Evolutionary conservation across 345 rosid genomes (phyloP).

Genomic region (Citrus trifoliata): DNA sequence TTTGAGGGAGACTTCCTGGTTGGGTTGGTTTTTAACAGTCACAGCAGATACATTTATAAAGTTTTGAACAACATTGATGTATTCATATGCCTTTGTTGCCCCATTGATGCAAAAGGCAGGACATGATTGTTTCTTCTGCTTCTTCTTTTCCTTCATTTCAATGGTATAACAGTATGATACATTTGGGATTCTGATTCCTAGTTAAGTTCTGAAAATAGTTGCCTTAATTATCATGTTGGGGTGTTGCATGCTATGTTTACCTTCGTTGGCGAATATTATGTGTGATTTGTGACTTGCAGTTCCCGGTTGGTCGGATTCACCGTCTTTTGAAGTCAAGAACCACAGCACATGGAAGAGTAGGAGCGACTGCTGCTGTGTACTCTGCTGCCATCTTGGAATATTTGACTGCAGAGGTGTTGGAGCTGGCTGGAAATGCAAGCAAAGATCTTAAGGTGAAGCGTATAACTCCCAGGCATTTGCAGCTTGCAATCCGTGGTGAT

Average conservation of each 20-base stretch:
- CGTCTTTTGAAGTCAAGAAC: constrained; percentile 60
- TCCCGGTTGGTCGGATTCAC: constrained; percentile 73
- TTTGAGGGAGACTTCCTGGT: neutral
- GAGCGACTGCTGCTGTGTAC: constrained; percentile 74
- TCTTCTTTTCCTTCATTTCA: neutral
- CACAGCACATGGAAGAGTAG: constrained; percentile 67
- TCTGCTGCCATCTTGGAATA: constrained; percentile 69
- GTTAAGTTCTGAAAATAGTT: neutral
- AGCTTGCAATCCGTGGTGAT: constrained; percentile 69
- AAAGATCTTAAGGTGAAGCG: constrained; percentile 75
- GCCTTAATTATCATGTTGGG: neutral
- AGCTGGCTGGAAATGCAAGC: constrained; percentile 72
- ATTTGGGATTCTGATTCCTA: neutral
- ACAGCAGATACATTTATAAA: too few relatives aligned
- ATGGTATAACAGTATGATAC: neutral
- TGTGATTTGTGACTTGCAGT: constrained; percentile 33
- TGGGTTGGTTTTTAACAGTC: neutral
- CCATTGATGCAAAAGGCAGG: neutral
- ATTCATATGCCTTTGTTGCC: neutral
- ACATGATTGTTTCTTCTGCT: neutral
- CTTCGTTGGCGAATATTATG: neutral
- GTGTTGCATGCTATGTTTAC: neutral
- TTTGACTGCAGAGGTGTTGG: constrained; percentile 65
- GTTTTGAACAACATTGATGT: neutral
- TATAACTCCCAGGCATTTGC: constrained; percentile 66